These are phyloP conservation scores for Colletotrichum shisoi DNA, from an alignment of 2,329 filamentous ascomycete species.

Conservation along the genomic window DNA sequence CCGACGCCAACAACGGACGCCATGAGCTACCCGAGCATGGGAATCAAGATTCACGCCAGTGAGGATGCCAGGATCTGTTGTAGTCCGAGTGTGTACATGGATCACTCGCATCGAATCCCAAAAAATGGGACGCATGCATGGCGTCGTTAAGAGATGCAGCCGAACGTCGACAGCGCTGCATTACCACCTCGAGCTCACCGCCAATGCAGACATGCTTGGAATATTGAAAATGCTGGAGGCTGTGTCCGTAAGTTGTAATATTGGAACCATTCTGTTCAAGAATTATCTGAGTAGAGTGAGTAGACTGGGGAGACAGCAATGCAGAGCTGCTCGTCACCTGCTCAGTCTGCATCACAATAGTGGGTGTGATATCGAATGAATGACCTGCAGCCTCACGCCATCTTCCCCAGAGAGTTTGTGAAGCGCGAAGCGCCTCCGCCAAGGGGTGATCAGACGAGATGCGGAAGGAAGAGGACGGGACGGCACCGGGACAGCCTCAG, in stretches of 20 bases:
- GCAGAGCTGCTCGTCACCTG: background rate
- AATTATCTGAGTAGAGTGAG: background rate
- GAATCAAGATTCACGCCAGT: background rate
- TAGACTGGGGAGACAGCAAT: background rate
- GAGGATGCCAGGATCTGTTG: background rate
- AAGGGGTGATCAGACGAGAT: background rate
- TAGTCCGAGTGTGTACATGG: background rate
- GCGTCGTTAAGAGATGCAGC: background rate
- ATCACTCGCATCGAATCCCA: background rate
- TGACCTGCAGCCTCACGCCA: background rate
- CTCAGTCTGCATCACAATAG: background rate
- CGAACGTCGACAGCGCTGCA: background rate
- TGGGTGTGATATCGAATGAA: background rate
- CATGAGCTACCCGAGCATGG: background rate
- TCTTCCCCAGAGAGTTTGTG: background rate
- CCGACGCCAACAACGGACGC: background rate
- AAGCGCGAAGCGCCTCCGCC: background rate
- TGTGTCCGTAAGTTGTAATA: background rate
- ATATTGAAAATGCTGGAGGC: background rate
- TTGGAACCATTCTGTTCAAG: background rate
- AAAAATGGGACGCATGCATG: background rate
- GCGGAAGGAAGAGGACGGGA: slow-evolving; percentile 1
- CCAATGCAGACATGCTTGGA: background rate
- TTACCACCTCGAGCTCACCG: background rate
- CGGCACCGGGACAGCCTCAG: slow-evolving; percentile 1